Percentiles rank a stretch among this genome's conserved stretches.
Conservation (phyloP, 495 filamentous ascomycete genomes). For the Annulohypoxylon nitens region DNA sequence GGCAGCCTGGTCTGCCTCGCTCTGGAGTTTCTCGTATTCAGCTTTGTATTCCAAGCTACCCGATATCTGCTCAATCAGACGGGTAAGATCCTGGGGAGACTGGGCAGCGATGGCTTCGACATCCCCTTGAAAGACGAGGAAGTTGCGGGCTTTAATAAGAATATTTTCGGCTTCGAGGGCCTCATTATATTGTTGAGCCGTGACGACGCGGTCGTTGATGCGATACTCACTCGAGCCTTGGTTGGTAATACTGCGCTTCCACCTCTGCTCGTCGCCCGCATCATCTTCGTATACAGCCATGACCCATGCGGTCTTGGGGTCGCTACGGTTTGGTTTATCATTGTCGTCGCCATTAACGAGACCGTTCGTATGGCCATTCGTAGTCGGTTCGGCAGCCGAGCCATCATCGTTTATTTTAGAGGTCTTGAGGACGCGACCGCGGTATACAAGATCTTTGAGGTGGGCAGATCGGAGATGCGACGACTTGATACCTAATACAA, state of each 20-base stretch:
- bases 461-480: conserved; percentile 96
- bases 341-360: conserved; percentile 68
- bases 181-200: conserved; percentile 92
- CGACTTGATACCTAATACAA: conserved; percentile 98
- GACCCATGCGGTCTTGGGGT: conserved; percentile 96
- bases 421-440: conserved; percentile 90
- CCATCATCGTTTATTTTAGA: conserved; percentile 92
- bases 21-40: conserved; percentile 91
- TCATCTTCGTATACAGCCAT: conserved; percentile 99
- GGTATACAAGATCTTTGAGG: conserved; percentile 94
- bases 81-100: conserved; percentile 92
- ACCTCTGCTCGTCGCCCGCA: conserved; percentile 92
- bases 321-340: conserved; percentile 68
- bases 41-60: conserved; percentile 95
- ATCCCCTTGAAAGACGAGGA: conserved; percentile 98
- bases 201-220: conserved; percentile 92
- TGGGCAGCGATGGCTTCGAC: conserved; percentile 98
- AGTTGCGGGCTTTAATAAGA: conserved; percentile 96
- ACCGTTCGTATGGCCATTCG: conserved; percentile 68
- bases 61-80: conserved; percentile 96
- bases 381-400: conserved; percentile 70
- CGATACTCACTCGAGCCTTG: conserved; percentile 93
- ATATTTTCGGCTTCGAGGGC: conserved; percentile 95
- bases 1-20: conserved; percentile 83
- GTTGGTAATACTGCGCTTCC: conserved; percentile 94